phyloP scores from a whole-genome alignment of 192 early-diverging fungal genomes.

The Umbelopsis ramanniana region DNA sequence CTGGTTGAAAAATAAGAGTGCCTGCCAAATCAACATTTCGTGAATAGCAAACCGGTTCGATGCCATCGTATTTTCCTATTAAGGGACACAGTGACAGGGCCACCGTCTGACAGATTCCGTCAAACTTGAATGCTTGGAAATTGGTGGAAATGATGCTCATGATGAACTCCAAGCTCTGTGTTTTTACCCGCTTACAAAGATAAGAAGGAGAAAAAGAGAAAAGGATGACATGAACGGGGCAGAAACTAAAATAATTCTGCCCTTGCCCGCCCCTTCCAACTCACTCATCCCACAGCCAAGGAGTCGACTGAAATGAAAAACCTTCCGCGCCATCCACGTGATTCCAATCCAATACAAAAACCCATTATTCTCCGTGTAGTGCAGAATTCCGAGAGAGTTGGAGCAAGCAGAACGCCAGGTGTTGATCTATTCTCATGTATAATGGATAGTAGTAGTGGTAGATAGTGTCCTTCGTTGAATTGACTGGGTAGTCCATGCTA shows the following conservation, averaged over 20 bases:
- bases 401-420: too few relatives aligned
- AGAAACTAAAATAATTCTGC: constrained; percentile 25
- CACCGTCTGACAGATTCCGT: constrained; percentile 85
- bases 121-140: constrained; percentile 82
- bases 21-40: constrained; percentile 89
- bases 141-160: constrained; percentile 41
- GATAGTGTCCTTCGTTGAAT: too few relatives aligned
- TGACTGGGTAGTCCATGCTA: too few relatives aligned
- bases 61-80: constrained; percentile 71
- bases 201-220: constrained; percentile 26
- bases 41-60: constrained; percentile 93
- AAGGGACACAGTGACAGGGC: constrained; percentile 90
- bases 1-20: constrained; percentile 91
- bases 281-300: constrained; percentile 14
- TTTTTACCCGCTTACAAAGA: not conserved
- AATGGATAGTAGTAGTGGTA: too few relatives aligned
- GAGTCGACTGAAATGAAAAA: constrained; percentile 21
- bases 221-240: constrained; percentile 35
- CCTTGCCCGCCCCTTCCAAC: constrained; percentile 8
- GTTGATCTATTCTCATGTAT: too few relatives aligned
- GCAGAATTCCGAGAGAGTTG: too few relatives aligned
- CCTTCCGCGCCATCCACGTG: not conserved
- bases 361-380: not conserved
- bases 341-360: not conserved
- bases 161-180: not conserved